Evolutionary conservation across 1,284 basidiomycete species (phyloP).

Genomic region (Peniophora sp.): DNA sequence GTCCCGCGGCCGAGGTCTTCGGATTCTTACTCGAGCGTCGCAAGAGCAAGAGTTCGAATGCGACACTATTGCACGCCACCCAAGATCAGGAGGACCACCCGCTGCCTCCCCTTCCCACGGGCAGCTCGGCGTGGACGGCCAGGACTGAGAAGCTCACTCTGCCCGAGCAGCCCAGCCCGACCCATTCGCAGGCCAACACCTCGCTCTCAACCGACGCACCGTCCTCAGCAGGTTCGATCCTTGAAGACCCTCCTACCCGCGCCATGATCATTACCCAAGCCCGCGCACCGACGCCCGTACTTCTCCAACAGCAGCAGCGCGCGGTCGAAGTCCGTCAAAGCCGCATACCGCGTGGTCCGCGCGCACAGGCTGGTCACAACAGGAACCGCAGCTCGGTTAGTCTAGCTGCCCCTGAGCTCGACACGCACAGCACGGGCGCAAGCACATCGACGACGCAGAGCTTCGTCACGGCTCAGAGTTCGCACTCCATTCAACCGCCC

Average conservation of each 20-base stretch:
- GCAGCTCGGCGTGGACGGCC: constrained; percentile 2
- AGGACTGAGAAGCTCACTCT: not conserved
- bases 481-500: no score
- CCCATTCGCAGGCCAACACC: not conserved
- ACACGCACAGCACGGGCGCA: no score
- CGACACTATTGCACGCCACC: not conserved
- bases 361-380: constrained; percentile 15
- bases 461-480: no score
- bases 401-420: not conserved
- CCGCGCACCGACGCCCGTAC: constrained; percentile 5
- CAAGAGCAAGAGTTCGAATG: not conserved
- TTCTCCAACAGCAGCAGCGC: constrained; percentile 1
- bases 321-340: constrained; percentile 4
- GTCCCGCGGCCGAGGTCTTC: constrained; percentile 14
- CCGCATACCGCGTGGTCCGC: constrained; percentile 35
- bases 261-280: constrained; percentile 10
- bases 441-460: no score
- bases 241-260: constrained; percentile 11
- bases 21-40: constrained; percentile 13
- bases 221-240: constrained; percentile 11
- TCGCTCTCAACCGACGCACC: constrained; percentile 5
- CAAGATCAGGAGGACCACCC: not conserved
- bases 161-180: not conserved
- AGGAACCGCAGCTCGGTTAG: constrained; percentile 1
- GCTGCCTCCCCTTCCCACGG: not conserved